Conservation (phyloP, 2,329 filamentous ascomycete genomes). For the Pseudocercospora fijiensis region DNA sequence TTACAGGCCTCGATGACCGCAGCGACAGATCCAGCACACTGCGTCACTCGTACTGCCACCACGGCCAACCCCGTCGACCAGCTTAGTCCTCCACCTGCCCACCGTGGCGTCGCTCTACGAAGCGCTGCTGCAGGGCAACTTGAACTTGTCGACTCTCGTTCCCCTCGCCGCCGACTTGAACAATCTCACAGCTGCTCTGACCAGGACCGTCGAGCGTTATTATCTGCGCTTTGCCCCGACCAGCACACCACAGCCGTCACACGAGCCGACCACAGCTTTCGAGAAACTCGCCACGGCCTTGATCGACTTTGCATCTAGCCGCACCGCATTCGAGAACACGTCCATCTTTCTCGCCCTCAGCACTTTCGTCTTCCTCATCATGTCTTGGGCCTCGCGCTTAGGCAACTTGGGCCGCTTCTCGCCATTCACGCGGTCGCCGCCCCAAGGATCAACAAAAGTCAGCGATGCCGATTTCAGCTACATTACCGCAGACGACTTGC, state of each 20-base stretch:
- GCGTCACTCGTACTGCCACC: neutral
- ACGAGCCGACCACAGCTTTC: conserved; percentile 15
- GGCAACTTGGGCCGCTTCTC: conserved; percentile 50
- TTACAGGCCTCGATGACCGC: neutral
- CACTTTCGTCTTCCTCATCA: conserved; percentile 42
- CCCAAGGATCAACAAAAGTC: conserved; percentile 54
- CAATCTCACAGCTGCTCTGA: conserved; percentile 24
- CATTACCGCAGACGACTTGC: conserved; percentile 74
- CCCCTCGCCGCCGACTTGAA: conserved; percentile 6
- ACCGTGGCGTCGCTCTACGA: conserved; percentile 9
- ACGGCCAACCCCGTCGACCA: neutral
- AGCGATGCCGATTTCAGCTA: conserved; percentile 78
- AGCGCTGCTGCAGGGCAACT: conserved; percentile 10
- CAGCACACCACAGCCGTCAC: conserved; percentile 3
- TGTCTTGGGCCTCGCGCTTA: conserved; percentile 51
- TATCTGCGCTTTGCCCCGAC: conserved; percentile 17
- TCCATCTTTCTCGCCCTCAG: conserved; percentile 35
- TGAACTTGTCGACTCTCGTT: conserved; percentile 16
- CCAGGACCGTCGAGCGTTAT: conserved; percentile 19
- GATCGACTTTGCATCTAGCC: conserved; percentile 29
- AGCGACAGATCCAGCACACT: neutral
- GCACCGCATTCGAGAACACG: conserved; percentile 35
- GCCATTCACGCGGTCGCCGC: conserved; percentile 48
- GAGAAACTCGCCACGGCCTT: conserved; percentile 18
- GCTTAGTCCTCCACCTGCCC: neutral